Evolutionary conservation across 1,284 basidiomycete genomes (phyloP).

Genomic region (Tilletiaria anomala): DNA sequence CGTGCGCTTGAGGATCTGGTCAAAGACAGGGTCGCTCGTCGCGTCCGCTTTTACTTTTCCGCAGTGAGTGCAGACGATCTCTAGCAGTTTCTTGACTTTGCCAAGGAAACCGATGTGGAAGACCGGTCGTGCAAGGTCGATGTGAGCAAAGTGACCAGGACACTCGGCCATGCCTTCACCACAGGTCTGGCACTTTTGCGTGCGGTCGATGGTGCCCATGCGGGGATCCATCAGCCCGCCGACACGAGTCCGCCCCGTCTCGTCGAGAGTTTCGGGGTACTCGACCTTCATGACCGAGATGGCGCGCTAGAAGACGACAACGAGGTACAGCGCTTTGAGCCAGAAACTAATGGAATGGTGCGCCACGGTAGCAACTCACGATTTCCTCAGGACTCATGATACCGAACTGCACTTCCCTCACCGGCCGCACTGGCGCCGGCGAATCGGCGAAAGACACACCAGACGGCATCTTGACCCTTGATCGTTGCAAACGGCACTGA

Average conservation of each 20-base stretch:
- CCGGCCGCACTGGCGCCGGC: constrained; percentile 62
- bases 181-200: constrained; percentile 99
- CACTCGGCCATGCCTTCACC: constrained; percentile 52
- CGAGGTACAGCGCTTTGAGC: not conserved
- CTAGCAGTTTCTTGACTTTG: constrained; percentile 99
- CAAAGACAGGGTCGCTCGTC: constrained; percentile 32
- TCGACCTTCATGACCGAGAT: constrained; percentile 96
- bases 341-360: not conserved
- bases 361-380: not conserved
- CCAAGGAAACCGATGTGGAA: constrained; percentile 94
- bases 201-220: constrained; percentile 94
- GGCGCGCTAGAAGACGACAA: constrained; percentile 57
- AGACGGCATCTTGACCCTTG: constrained; percentile 5
- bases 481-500: no score
- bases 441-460: constrained; percentile 52
- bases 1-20: constrained; percentile 25
- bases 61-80: constrained; percentile 96
- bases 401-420: constrained; percentile 97
- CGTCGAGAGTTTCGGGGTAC: constrained; percentile 95
- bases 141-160: constrained; percentile 97
- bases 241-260: constrained; percentile 61
- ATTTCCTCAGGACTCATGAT: constrained; percentile 80
- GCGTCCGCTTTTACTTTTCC: constrained; percentile 86
- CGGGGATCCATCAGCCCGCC: constrained; percentile 90
- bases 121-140: constrained; percentile 87